Evolutionary conservation across 257 asterid species (phyloP), one percentile per base, ranked within the genome.

Genomic region (Oldenlandia corymbosa): DNA sequence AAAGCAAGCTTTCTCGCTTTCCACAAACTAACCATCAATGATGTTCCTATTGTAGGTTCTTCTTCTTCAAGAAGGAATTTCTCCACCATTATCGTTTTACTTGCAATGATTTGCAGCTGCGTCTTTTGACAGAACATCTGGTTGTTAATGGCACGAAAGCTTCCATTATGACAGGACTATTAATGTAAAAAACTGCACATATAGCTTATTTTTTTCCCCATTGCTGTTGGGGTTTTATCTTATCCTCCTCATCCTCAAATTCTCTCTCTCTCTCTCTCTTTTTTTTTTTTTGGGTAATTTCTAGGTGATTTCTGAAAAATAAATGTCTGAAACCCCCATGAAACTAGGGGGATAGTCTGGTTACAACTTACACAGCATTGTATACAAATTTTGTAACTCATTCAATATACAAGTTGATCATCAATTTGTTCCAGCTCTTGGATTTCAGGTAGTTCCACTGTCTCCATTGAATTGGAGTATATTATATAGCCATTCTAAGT

Each of bases 11-110:
- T 48, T 26, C 53, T 18, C 16, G 21, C 57, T 46, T 30, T 24
- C 16, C 23, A n/a, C n/a, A n/a, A 34, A 20, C 46, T 36, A 34
- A 30, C 37, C 28, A 52, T 46, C 24, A 12, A 26, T 39, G 61
- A 68, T 13, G 26, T 34, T 27, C 30, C 34, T 52, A 42, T 62
- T 62, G 56, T 69, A 70, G 74, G 65, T 54, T 62, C 24, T 62
- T 45, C 24, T 62, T 45, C 65, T 21, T 62, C 74, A 46, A 53
- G 43, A 12, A 70, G 52, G 43, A 54, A 2, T 43, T 24, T 24
- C 31, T 54, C 53, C 14, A 55, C 50, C n/a, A 10, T 42, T 24
- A 14, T 62, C 32, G 18, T 47, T 47, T 45, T 62, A 31, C 52
- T 62, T 31, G 65, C 64, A 62, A 52, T 70, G 17, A 36, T 50